These are phyloP conservation scores for Collariella sp. DNA, from an alignment of 495 filamentous ascomycete genomes.

Conservation along the genomic window DNA sequence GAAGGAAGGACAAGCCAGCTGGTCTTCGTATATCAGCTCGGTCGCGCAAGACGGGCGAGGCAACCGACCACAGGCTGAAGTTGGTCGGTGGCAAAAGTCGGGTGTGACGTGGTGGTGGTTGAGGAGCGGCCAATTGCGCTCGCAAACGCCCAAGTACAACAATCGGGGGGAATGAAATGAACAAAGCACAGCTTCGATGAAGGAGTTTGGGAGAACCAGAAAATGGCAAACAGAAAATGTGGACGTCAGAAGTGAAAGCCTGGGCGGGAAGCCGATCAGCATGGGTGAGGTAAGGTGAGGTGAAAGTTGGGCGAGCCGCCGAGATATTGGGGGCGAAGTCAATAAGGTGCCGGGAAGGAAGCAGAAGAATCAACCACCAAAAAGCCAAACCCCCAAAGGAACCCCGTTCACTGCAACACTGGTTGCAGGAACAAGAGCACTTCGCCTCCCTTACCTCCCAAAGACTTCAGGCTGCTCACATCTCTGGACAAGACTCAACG, in stretches of 20 bases:
- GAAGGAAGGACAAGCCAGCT: neutral
- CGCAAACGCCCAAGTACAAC: conserved; percentile 3
- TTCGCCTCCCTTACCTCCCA: too few species aligned
- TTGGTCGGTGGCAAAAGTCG: conserved; percentile 1
- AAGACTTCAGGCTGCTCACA: too few species aligned
- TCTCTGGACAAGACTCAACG: too few species aligned
- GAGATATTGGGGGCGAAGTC: neutral
- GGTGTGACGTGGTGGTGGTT: conserved; percentile 1
- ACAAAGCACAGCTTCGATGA: conserved; percentile 15
- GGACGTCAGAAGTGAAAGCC: neutral
- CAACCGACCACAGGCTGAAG: conserved; percentile 1
- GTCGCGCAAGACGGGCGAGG: neutral
- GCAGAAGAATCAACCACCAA: neutral
- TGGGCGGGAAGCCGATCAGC: neutral
- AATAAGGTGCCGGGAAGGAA: neutral
- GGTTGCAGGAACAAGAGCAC: neutral
- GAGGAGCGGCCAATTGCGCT: conserved; percentile 1
- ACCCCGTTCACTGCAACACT: neutral
- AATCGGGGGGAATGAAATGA: neutral
- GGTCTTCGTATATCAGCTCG: neutral
- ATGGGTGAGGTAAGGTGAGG: neutral
- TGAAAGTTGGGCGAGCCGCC: neutral
- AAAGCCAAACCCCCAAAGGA: too few species aligned
- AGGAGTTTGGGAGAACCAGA: neutral
- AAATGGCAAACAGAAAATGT: neutral